These are phyloP conservation scores for Aspergillus chevalieri DNA, from an alignment of 2,329 filamentous ascomycete species.

Conservation along the genomic window DNA sequence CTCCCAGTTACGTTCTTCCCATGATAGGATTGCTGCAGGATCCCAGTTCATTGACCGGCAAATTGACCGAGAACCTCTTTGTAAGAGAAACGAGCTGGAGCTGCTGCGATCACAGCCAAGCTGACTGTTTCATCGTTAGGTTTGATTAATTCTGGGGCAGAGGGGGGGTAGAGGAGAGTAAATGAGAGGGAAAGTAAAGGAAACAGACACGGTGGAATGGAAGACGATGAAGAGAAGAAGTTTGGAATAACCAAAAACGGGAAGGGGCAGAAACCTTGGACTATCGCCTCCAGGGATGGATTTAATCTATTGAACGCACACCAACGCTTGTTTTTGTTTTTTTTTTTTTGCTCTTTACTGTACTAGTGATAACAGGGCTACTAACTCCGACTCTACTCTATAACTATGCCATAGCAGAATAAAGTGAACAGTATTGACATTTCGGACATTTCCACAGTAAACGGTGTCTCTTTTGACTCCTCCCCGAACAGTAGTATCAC, in stretches of 20 bases:
- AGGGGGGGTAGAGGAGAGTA: neutral
- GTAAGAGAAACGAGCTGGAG: neutral
- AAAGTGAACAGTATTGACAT: neutral
- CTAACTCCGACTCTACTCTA: too few species aligned
- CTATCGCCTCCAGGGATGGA: too few species aligned
- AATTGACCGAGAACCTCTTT: conserved; percentile 10
- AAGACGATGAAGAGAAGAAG: neutral
- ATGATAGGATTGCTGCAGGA: conserved; percentile 24
- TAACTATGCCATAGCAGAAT: too few species aligned
- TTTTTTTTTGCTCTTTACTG: too few species aligned
- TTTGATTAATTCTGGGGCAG: too few species aligned
- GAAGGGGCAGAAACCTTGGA: too few species aligned
- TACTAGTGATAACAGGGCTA: too few species aligned
- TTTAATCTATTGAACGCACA: too few species aligned
- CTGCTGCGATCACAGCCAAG: neutral
- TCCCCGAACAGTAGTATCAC: too few species aligned
- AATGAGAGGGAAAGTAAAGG: neutral
- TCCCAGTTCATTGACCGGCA: conserved; percentile 19
- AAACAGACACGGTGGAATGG: neutral
- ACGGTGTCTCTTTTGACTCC: too few species aligned
- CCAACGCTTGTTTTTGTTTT: too few species aligned
- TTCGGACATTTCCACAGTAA: neutral
- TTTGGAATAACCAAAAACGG: neutral
- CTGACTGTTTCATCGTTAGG: neutral
- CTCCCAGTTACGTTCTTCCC: conserved; percentile 8